Conservation (phyloP, 2,329 filamentous ascomycete species). For the Pyrenophora graminea region DNA sequence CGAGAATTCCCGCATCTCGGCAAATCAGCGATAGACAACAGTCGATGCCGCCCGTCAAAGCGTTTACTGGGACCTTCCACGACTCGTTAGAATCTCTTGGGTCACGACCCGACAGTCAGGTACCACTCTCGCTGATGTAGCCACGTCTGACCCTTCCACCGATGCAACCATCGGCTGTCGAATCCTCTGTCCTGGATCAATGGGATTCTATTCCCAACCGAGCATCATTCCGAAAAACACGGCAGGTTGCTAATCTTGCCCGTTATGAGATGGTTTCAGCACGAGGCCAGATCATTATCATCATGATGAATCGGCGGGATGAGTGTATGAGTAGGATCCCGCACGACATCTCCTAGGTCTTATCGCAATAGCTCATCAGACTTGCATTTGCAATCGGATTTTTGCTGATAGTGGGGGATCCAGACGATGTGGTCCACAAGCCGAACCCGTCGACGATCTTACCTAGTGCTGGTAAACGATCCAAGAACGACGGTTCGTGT, state of each 20-base stretch:
- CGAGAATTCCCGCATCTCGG: not conserved
- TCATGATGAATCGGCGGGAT: too few species aligned
- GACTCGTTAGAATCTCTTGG: conserved; percentile 8
- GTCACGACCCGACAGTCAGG: not conserved
- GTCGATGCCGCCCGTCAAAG: not conserved
- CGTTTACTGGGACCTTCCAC: conserved; percentile 1
- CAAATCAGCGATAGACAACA: not conserved
- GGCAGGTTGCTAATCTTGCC: not conserved
- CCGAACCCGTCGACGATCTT: conserved; percentile 4
- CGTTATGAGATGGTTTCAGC: not conserved
- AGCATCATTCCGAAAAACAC: not conserved
- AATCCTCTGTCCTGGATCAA: not conserved
- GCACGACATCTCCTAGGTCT: too few species aligned
- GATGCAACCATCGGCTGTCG: conserved; percentile 2
- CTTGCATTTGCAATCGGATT: not conserved
- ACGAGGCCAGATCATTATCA: not conserved
- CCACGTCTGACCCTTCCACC: conserved; percentile 9
- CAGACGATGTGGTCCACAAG: not conserved
- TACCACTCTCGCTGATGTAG: conserved; percentile 2
- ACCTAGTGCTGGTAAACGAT: conserved; percentile 1
- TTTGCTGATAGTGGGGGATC: not conserved
- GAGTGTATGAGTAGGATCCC: too few species aligned
- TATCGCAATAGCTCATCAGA: not conserved
- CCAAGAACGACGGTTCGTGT: conserved; percentile 1
- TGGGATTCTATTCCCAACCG: conserved; percentile 2